Conservation (phyloP, 148 eudicot genomes). For the Fallopia convolvulus region DNA sequence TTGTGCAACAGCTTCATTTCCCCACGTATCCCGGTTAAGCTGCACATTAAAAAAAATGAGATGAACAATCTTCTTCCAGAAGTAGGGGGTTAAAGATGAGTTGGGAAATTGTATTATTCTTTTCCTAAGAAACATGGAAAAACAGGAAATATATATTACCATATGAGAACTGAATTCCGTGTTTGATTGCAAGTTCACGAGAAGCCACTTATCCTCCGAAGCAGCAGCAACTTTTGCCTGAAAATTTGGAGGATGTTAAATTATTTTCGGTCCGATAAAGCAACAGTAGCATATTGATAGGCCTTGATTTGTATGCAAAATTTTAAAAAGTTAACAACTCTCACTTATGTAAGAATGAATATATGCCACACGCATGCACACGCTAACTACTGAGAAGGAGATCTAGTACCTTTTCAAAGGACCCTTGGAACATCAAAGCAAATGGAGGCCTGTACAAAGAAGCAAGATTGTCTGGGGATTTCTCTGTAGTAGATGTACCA, state of each 20-base stretch:
- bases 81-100: neutral
- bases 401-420: conserved; percentile 73
- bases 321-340: neutral
- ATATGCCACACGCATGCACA: neutral
- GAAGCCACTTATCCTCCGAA: conserved; percentile 70
- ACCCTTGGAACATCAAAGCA: conserved; percentile 70
- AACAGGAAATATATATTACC: conserved; percentile 33
- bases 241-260: conserved; percentile 8
- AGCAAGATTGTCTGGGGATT: conserved; percentile 78
- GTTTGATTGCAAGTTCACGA: conserved; percentile 86
- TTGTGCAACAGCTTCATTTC: conserved; percentile 94
- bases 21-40: conserved; percentile 99
- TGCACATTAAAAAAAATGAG: conserved; percentile 21
- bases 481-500: conserved; percentile 52
- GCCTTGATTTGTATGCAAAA: neutral
- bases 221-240: conserved; percentile 90
- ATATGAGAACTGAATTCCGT: conserved; percentile 92
- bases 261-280: neutral
- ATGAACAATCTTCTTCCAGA: neutral
- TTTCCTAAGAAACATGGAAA: neutral
- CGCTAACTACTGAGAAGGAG: too few species aligned
- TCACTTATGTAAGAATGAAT: neutral
- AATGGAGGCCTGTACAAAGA: conserved; percentile 89
- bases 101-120: neutral
- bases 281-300: neutral